These are phyloP conservation scores for Condylostoma magnum DNA, from an alignment of 169 alveolate genomes.

Conservation along the genomic window DNA sequence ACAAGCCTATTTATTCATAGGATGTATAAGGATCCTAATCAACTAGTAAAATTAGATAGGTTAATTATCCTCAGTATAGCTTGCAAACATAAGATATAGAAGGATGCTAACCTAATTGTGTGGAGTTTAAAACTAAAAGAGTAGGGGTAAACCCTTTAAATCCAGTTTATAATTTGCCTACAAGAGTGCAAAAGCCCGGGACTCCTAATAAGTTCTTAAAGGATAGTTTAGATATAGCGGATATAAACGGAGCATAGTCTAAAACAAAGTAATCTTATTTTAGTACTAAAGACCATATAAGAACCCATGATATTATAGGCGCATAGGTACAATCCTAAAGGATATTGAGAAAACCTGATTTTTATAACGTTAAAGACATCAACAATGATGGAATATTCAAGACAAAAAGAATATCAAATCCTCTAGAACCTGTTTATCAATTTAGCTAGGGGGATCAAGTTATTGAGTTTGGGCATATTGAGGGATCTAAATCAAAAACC, in stretches of 20 bases:
- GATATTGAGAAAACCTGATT: too few species aligned
- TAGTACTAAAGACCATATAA: too few species aligned
- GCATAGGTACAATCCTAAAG: too few species aligned
- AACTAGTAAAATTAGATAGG: constrained; percentile 42
- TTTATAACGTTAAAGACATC: too few species aligned
- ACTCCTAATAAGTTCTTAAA: constrained; percentile 66
- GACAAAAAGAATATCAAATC: too few species aligned
- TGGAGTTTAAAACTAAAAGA: constrained; percentile 57
- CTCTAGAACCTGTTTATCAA: too few species aligned
- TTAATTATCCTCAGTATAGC: constrained; percentile 53
- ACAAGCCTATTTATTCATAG: constrained; percentile 44
- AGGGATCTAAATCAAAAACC: too few species aligned
- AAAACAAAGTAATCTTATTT: too few species aligned
- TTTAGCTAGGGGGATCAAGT: too few species aligned
- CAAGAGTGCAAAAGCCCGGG: constrained; percentile 41
- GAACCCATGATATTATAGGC: too few species aligned
- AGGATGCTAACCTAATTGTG: constrained; percentile 52
- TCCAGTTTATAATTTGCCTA: constrained; percentile 59
- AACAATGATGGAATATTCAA: too few species aligned
- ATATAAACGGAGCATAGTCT: constrained; percentile 64
- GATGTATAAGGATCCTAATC: constrained; percentile 67
- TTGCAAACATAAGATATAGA: constrained; percentile 57
- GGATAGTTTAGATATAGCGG: constrained; percentile 58
- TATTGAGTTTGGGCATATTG: too few species aligned
- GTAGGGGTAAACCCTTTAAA: constrained; percentile 56